These are phyloP conservation scores for Terana coerulea DNA, from an alignment of 768 basidiomycete species.

Conservation along the genomic window DNA sequence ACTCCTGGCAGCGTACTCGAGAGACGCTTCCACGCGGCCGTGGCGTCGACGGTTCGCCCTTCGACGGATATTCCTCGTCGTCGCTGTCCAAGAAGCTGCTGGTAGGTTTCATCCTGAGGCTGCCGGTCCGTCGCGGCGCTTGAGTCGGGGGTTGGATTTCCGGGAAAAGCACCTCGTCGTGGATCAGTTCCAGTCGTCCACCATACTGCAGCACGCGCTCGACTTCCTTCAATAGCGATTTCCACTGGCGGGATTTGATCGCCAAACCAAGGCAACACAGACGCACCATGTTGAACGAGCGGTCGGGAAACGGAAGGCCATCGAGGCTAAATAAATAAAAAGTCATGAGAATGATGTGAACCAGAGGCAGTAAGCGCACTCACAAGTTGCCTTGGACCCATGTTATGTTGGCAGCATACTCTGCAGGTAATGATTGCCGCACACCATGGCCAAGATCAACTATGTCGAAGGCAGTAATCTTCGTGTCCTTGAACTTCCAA, in stretches of 20 bases:
- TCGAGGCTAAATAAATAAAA: slow-evolving; percentile 39
- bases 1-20: too few species aligned
- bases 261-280: slow-evolving; percentile 65
- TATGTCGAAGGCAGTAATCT: slow-evolving; percentile 65
- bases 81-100: background rate
- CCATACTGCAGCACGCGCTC: slow-evolving; percentile 55
- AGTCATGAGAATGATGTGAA: background rate
- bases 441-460: slow-evolving; percentile 30
- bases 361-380: slow-evolving; percentile 24
- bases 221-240: slow-evolving; percentile 53
- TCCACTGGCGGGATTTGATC: slow-evolving; percentile 61
- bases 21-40: too few species aligned
- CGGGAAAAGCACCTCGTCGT: slow-evolving; percentile 68
- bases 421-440: slow-evolving; percentile 7
- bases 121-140: background rate
- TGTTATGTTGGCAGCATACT: slow-evolving; percentile 37
- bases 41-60: too few species aligned
- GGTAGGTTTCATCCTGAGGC: background rate
- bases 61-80: too few species aligned
- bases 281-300: slow-evolving; percentile 67
- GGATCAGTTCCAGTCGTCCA: slow-evolving; percentile 70
- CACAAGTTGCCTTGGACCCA: slow-evolving; percentile 70
- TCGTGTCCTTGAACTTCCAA: slow-evolving; percentile 52
- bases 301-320: slow-evolving; percentile 57
- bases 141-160: slow-evolving; percentile 31